Evolutionary conservation across 768 basidiomycete genomes (phyloP).

Genomic region (Omphalotus guepiniiformis): DNA sequence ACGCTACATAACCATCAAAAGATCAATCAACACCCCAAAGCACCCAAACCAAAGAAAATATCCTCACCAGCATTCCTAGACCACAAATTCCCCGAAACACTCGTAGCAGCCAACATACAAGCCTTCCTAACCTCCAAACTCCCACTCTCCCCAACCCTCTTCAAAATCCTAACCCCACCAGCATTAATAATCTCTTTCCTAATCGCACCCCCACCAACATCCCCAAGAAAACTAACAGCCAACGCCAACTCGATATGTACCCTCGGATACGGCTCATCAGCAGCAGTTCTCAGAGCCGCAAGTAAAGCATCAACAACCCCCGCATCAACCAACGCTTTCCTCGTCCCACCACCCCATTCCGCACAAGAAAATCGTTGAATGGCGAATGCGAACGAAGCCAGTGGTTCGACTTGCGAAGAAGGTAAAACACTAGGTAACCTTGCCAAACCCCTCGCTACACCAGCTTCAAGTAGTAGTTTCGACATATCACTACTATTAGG

Average conservation of each 20-base stretch:
- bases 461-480: constrained; percentile 20
- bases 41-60: background rate
- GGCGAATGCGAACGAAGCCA: constrained; percentile 22
- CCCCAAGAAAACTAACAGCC: constrained; percentile 21
- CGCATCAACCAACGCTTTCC: constrained; percentile 22
- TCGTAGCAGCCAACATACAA: constrained; percentile 21
- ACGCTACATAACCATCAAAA: constrained; percentile 8
- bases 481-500: constrained; percentile 24
- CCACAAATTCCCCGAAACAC: constrained; percentile 23
- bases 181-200: constrained; percentile 26
- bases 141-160: constrained; percentile 13
- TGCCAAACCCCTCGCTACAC: constrained; percentile 20
- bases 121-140: constrained; percentile 21
- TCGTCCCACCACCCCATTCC: constrained; percentile 21
- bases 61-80: constrained; percentile 20
- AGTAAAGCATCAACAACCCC: constrained; percentile 24
- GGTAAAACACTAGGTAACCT: constrained; percentile 21
- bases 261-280: constrained; percentile 18
- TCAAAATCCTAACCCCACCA: constrained; percentile 22
- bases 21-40: background rate
- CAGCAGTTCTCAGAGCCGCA: constrained; percentile 21
- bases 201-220: constrained; percentile 23
- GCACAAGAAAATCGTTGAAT: constrained; percentile 23
- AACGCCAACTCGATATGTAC: constrained; percentile 23
- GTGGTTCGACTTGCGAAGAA: constrained; percentile 20